These are phyloP conservation scores for Candida takata DNA, from an alignment of 805 yeast genomes.

Conservation along the genomic window DNA sequence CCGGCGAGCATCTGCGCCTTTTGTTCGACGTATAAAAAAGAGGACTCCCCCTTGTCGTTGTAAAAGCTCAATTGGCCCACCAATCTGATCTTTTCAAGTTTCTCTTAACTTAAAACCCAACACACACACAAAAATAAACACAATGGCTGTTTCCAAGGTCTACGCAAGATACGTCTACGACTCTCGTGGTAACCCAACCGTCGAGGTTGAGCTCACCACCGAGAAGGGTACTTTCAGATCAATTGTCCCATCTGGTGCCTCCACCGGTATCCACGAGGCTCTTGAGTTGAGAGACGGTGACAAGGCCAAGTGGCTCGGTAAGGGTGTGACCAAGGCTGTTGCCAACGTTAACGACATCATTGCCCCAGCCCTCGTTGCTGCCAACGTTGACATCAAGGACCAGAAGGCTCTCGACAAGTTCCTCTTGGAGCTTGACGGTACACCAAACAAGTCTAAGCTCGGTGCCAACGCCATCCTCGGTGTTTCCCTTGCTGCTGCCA, in stretches of 20 bases:
- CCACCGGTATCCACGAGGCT: constrained; percentile 99
- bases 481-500: constrained; percentile 94
- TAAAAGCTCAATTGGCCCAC: too few species aligned
- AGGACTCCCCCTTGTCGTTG: too few species aligned
- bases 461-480: constrained; percentile 99
- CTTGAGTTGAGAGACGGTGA: constrained; percentile 97
- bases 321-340: constrained; percentile 97
- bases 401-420: constrained; percentile 85
- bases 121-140: constrained; percentile 6
- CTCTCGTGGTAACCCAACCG: constrained; percentile 99
- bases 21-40: too few species aligned
- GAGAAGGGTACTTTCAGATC: constrained; percentile 92
- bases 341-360: constrained; percentile 90
- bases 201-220: constrained; percentile 94
- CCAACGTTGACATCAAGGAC: constrained; percentile 75
- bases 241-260: constrained; percentile 99
- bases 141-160: constrained; percentile 81
- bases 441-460: constrained; percentile 92
- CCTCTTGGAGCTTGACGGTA: constrained; percentile 85
- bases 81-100: too few species aligned
- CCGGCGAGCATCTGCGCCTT: too few species aligned
- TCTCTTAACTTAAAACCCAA: too few species aligned
- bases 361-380: constrained; percentile 88
- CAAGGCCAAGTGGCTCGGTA: constrained; percentile 96
- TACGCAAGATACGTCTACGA: constrained; percentile 97